Evolutionary conservation across 179 eudicot genomes (phyloP), one percentile per base, ranked within the genome.

Genomic region (Spergularia azorica): DNA sequence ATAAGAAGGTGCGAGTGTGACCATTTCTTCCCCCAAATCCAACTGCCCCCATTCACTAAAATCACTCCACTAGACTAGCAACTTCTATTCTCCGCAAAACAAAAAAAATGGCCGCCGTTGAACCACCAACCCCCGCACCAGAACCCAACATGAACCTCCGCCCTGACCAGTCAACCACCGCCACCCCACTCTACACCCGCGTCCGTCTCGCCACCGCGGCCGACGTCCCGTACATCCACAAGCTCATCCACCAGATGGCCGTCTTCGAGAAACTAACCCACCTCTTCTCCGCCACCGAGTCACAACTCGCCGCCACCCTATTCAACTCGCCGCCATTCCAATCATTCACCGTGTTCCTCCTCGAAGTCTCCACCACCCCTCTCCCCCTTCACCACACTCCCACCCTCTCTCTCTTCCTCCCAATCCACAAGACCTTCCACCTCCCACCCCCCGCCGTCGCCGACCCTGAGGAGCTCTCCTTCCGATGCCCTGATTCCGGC

Each of bases 191-290:
- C 61, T 90, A 88, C 88, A 66, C 94, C 63, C 84, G 92, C 9
- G 86, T 90, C 67, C 96, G 96, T 0, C 90, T 92, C 0, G 98
- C 94, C 73, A 88, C 88, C 3, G 60, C 55, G 13, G 72, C 82
- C 8, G 98, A 94, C 79, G 87, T 89, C 69, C 90, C 92, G 41
- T 83, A 83, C 86, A 89, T 94, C 87, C 92, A 88, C 89, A 86
- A 86, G 55, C 94, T 94, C 83, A 88, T 94, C 89, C 90, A 90
- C 88, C 89, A 94, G 66, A 82, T 89, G 88, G 97, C 97, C 38
- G 85, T 86, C 75, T 94, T 86, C 86, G 92, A 94, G 63, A 87
- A 86, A 51, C 96, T 92, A 62, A 76, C 88, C 70, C 89, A 94
- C 79, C 88, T 85, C 84, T 85, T 78, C 78, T 26, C 81, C 66